phyloP scores from a whole-genome alignment of 352 stramenopile genomes.

The Pythium phragmitis region DNA sequence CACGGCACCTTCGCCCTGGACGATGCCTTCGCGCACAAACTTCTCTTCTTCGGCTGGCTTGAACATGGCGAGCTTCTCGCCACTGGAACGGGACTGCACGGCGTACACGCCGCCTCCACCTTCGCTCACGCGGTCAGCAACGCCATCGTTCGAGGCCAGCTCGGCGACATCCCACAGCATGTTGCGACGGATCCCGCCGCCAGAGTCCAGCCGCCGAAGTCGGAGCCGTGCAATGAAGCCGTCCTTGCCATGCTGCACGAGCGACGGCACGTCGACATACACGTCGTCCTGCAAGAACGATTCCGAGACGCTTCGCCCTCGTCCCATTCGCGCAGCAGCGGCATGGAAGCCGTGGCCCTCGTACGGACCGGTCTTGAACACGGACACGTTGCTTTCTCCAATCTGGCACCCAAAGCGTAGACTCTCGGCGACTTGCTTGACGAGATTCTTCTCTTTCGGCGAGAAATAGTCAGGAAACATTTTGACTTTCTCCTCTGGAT shows the following conservation, averaged over 20 bases:
- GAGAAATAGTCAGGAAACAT: conserved; percentile 73
- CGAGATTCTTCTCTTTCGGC: conserved; percentile 49
- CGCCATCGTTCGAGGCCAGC: conserved; percentile 44
- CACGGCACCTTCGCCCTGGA: conserved; percentile 66
- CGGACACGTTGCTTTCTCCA: conserved; percentile 55
- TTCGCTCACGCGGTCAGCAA: conserved; percentile 57
- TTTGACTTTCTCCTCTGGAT: conserved; percentile 46
- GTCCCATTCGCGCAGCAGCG: conserved; percentile 10
- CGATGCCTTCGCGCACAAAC: conserved; percentile 70
- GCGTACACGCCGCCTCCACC: conserved; percentile 74
- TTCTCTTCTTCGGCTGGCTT: conserved; percentile 79
- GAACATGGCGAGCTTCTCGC: conserved; percentile 79
- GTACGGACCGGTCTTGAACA: conserved; percentile 52
- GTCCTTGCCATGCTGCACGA: conserved; percentile 76
- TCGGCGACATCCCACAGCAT: conserved; percentile 82
- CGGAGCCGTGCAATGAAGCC: conserved; percentile 64
- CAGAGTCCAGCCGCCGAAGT: conserved; percentile 55
- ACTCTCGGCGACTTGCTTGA: conserved; percentile 49
- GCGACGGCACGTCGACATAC: conserved; percentile 64
- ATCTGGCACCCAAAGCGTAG: conserved; percentile 60
- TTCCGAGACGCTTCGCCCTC: conserved; percentile 18
- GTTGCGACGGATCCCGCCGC: conserved; percentile 55
- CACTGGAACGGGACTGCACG: conserved; percentile 55
- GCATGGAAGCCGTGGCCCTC: conserved; percentile 17
- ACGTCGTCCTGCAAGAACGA: conserved; percentile 43